Conservation (phyloP, 371 early-diverging fungal species). For the Apophysomyces sp. region DNA sequence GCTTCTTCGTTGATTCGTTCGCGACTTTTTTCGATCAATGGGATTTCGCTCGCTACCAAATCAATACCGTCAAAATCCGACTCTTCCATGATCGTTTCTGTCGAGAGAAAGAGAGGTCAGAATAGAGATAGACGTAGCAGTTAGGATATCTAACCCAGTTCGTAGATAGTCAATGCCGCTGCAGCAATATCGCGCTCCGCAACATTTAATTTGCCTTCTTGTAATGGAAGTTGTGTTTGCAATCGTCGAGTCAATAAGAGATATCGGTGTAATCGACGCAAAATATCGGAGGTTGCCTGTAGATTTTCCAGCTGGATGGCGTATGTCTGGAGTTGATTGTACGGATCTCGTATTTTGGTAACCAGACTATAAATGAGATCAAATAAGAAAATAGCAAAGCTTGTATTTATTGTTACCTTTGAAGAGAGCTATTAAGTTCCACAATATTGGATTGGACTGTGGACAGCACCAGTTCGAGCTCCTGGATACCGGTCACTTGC, state of each 20-base stretch:
- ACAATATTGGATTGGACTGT: conserved; percentile 57
- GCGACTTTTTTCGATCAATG: conserved; percentile 46
- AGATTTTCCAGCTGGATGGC: conserved; percentile 64
- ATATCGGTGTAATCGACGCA: conserved; percentile 69
- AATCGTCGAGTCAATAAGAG: conserved; percentile 60
- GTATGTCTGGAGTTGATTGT: conserved; percentile 57
- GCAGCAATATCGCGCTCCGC: conserved; percentile 57
- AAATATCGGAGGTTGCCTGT: conserved; percentile 61
- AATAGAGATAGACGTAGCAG: background rate
- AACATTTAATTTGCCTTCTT: conserved; percentile 4
- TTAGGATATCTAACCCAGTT: conserved; percentile 36
- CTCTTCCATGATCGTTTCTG: conserved; percentile 58
- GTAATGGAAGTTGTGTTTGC: conserved; percentile 53
- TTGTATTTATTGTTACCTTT: conserved; percentile 33
- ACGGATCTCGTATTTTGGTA: conserved; percentile 60
- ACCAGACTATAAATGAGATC: conserved; percentile 40
- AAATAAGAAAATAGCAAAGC: background rate
- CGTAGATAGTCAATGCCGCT: conserved; percentile 57
- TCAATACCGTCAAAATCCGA: conserved; percentile 68
- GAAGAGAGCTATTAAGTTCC: conserved; percentile 58
- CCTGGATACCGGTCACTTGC: conserved; percentile 71
- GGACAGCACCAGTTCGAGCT: conserved; percentile 56
- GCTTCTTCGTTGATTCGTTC: conserved; percentile 54
- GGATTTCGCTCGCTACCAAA: conserved; percentile 55
- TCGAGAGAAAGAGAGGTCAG: no score